phyloP scores from a whole-genome alignment of 169 alveolate species.

The Ichthyophthirius multifiliis region DNA sequence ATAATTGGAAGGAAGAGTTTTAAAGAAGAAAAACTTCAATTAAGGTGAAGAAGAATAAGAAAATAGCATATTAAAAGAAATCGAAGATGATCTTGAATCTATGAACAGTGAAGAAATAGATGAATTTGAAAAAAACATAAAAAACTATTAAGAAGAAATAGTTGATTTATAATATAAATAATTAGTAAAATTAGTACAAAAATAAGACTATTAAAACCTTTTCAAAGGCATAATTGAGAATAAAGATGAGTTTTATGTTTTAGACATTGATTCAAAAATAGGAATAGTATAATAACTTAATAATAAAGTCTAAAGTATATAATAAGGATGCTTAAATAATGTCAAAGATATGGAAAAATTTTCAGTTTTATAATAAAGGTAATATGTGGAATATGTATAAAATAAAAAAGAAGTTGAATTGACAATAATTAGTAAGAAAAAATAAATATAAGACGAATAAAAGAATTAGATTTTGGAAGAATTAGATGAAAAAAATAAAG shows the following conservation, averaged over 20 bases:
- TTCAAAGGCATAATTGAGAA: not conserved
- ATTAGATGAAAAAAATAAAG: not conserved
- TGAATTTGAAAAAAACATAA: constrained; percentile 8
- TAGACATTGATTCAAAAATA: not conserved
- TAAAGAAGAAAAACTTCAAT: not conserved
- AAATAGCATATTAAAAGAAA: not conserved
- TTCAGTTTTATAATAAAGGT: not conserved
- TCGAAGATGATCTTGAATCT: not conserved
- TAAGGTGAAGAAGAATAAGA: not conserved
- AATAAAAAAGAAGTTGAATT: not conserved
- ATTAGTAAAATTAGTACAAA: not conserved
- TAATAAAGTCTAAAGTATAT: not conserved
- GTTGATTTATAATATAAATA: not conserved
- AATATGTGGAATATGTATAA: not conserved
- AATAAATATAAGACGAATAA: not conserved
- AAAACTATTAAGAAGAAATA: not conserved
- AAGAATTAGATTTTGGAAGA: not conserved
- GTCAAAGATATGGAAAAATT: not conserved
- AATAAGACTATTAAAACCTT: not conserved
- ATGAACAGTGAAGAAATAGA: not conserved
- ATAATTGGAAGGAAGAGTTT: not conserved
- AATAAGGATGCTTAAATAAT: not conserved
- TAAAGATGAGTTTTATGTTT: not conserved
- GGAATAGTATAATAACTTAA: not conserved
- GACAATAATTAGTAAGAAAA: no score